These are phyloP conservation scores for Backusella luteola DNA, from an alignment of 192 early-diverging fungal species.

Conservation along the genomic window DNA sequence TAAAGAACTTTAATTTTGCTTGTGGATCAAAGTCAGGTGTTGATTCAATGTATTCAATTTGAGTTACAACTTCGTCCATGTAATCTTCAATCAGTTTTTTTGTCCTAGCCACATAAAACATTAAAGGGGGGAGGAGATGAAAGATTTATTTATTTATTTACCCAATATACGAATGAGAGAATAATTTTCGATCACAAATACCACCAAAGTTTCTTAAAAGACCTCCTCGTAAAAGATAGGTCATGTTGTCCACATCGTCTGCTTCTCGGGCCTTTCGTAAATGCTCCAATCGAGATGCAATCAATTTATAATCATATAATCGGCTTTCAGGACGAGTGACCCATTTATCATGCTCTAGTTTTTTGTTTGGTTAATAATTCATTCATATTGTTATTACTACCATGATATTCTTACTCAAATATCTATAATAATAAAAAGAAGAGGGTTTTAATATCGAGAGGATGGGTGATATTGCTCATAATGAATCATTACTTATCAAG, in stretches of 20 bases:
- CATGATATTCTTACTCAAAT: slow-evolving; percentile 14
- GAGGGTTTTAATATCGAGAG: too few species aligned
- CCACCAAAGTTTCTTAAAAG: slow-evolving; percentile 75
- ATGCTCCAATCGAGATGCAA: slow-evolving; percentile 49
- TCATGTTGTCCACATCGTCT: slow-evolving; percentile 55
- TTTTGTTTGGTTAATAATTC: neutral
- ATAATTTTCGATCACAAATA: slow-evolving; percentile 62
- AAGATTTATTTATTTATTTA: slow-evolving; percentile 7
- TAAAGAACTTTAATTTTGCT: slow-evolving; percentile 66
- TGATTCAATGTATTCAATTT: slow-evolving; percentile 56
- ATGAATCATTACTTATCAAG: slow-evolving; percentile 41
- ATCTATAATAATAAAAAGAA: neutral
- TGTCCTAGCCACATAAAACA: slow-evolving; percentile 40
- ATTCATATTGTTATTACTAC: neutral
- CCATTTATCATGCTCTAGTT: slow-evolving; percentile 55
- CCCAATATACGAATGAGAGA: slow-evolving; percentile 57
- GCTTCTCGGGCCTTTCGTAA: slow-evolving; percentile 44
- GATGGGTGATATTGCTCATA: too few species aligned
- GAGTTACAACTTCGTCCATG: slow-evolving; percentile 61
- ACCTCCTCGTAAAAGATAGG: slow-evolving; percentile 58
- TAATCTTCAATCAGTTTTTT: slow-evolving; percentile 79
- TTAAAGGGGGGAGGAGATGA: neutral
- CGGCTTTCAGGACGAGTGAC: slow-evolving; percentile 48
- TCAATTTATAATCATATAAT: slow-evolving; percentile 66
- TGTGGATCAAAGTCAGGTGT: slow-evolving; percentile 41